These are phyloP conservation scores for Saturnispora ahearnii DNA, from an alignment of 805 yeast genomes.

Conservation along the genomic window DNA sequence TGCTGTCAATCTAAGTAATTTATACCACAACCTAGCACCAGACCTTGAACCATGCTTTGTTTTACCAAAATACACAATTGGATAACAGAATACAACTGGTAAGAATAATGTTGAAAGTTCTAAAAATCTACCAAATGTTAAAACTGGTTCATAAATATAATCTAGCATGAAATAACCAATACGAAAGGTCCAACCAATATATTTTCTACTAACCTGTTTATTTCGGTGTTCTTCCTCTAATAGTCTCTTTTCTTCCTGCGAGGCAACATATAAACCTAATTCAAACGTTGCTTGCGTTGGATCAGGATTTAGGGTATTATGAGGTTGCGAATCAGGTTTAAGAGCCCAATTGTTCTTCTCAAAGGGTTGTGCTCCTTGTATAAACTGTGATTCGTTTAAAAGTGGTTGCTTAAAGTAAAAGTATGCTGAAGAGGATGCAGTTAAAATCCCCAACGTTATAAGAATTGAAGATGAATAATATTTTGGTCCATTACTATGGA, in stretches of 20 bases:
- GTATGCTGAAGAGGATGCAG: not conserved
- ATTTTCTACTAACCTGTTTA: conserved; percentile 14
- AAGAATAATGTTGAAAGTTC: conserved; percentile 58
- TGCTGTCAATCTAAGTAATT: conserved; percentile 50
- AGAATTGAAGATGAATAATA: not conserved
- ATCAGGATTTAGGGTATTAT: conserved; percentile 37
- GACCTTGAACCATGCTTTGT: conserved; percentile 34
- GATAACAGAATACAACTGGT: conserved; percentile 61
- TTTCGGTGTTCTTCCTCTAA: conserved; percentile 31
- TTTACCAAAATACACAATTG: conserved; percentile 50
- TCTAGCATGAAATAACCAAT: conserved; percentile 41
- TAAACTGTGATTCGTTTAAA: not conserved
- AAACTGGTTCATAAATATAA: conserved; percentile 57
- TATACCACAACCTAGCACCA: conserved; percentile 70
- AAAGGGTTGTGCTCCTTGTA: conserved; percentile 12
- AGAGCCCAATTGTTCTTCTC: conserved; percentile 10
- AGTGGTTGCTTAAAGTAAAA: conserved; percentile 2
- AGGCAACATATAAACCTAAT: conserved; percentile 51
- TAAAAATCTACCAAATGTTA: conserved; percentile 58
- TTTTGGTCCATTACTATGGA: not conserved
- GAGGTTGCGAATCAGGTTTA: conserved; percentile 7
- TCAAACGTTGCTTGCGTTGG: conserved; percentile 57
- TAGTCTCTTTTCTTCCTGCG: conserved; percentile 44
- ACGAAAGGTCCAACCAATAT: conserved; percentile 28
- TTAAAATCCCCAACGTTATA: not conserved